These are phyloP conservation scores for Arabidopsis lyrata DNA, from an alignment of 441 rosid species.

Conservation along the genomic window DNA sequence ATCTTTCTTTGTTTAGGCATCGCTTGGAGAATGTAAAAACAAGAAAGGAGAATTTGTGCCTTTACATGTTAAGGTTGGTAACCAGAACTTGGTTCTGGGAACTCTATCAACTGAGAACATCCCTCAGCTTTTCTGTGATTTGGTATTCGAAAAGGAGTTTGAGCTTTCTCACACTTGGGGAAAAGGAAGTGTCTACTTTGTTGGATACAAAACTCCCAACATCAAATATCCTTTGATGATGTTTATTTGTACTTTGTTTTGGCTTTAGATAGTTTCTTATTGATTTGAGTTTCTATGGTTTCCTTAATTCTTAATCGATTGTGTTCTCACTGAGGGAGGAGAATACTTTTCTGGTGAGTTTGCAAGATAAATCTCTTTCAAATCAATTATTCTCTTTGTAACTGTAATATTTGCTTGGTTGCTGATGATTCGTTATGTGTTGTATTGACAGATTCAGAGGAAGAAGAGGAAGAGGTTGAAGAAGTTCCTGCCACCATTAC, in stretches of 20 bases:
- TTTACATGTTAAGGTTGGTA: conserved; percentile 55
- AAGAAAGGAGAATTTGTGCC: conserved; percentile 59
- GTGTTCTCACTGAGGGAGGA: conserved; percentile 21
- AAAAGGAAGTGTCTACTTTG: conserved; percentile 71
- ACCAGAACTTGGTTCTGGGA: conserved; percentile 71
- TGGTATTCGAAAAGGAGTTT: conserved; percentile 79
- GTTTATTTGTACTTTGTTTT: not conserved
- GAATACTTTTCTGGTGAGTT: conserved; percentile 35
- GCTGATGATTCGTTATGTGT: not conserved
- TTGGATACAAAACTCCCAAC: conserved; percentile 60
- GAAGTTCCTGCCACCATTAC: conserved; percentile 28
- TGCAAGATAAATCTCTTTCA: not conserved
- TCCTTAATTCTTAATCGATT: conserved; percentile 34
- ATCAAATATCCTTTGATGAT: conserved; percentile 30
- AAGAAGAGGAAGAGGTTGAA: conserved; percentile 26
- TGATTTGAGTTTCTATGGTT: not conserved
- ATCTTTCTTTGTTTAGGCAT: conserved; percentile 56
- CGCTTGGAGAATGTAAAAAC: conserved; percentile 72
- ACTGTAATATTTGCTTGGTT: not conserved
- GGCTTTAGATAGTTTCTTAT: not conserved
- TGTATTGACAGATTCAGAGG: conserved; percentile 40
- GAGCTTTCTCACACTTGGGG: conserved; percentile 93
- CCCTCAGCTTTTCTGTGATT: conserved; percentile 69
- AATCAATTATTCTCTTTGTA: not conserved
- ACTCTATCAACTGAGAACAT: conserved; percentile 57